Evolutionary conservation across 148 eudicot genomes (phyloP).

Genomic region (Arctostaphylos glauca): DNA sequence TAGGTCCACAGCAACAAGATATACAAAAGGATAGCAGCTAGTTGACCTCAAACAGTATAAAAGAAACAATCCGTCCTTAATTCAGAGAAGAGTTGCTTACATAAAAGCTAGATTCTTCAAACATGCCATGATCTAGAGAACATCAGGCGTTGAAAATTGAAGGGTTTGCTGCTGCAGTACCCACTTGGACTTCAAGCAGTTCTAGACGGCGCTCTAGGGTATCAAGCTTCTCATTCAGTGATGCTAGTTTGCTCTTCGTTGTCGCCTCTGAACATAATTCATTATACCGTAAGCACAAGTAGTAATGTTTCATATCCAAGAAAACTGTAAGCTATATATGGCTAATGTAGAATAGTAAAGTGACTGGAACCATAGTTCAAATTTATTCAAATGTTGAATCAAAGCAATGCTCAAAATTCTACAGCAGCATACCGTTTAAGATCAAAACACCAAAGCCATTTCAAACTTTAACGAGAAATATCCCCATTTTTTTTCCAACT

Average conservation of each 20-base stretch:
- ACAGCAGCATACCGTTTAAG: not conserved
- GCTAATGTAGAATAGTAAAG: not conserved
- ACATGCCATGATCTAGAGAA: conserved; percentile 9
- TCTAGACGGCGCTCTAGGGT: conserved; percentile 93
- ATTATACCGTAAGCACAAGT: conserved; percentile 5
- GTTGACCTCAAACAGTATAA: conserved; percentile 1
- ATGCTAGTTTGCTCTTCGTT: conserved; percentile 85
- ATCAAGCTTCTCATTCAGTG: conserved; percentile 91
- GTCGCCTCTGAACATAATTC: conserved; percentile 65
- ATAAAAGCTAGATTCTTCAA: conserved; percentile 14
- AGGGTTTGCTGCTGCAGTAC: conserved; percentile 84
- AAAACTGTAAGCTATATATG: not conserved
- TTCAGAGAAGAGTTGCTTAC: conserved; percentile 23
- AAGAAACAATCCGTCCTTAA: conserved; percentile 9
- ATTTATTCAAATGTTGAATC: not conserved
- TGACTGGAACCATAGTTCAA: not conserved
- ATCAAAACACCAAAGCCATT: not conserved
- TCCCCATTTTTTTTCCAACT: not conserved
- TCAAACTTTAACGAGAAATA: not conserved
- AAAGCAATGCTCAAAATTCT: not conserved
- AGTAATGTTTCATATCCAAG: not conserved
- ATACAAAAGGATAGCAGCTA: not conserved
- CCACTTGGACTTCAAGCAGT: conserved; percentile 90
- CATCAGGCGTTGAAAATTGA: conserved; percentile 50
- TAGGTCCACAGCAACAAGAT: not conserved